Evolutionary conservation across 768 basidiomycete species (phyloP).

Genomic region (Cytidiella melzeri): DNA sequence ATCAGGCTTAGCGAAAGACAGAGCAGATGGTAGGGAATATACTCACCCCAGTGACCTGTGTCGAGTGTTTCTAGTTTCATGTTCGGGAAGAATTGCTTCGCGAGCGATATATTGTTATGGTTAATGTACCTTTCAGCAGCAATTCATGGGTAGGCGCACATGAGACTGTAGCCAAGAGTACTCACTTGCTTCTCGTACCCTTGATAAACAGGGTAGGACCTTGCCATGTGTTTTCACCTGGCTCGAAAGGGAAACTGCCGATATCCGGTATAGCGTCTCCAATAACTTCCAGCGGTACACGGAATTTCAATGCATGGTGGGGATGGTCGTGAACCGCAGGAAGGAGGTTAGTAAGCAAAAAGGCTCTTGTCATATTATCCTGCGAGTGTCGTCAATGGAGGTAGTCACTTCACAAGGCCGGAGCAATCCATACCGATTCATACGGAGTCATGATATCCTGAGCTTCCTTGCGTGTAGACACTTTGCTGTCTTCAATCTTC

Average conservation of each 20-base stretch:
- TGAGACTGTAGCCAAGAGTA: constrained; percentile 7
- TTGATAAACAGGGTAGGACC: constrained; percentile 72
- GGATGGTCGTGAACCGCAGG: constrained; percentile 27
- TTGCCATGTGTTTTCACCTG: constrained; percentile 44
- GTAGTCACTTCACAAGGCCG: not conserved
- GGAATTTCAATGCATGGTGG: constrained; percentile 49
- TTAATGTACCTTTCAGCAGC: constrained; percentile 59
- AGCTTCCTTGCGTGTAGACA: constrained; percentile 64
- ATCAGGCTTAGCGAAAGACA: not conserved
- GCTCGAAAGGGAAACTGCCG: constrained; percentile 72
- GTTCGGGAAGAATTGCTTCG: constrained; percentile 68
- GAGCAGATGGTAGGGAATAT: no score
- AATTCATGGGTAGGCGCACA: not conserved
- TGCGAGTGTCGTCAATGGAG: constrained; percentile 26
- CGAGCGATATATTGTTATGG: constrained; percentile 53
- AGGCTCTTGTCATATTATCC: constrained; percentile 72
- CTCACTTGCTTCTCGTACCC: constrained; percentile 69
- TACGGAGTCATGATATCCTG: constrained; percentile 53
- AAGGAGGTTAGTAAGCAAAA: constrained; percentile 79
- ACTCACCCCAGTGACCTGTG: constrained; percentile 83
- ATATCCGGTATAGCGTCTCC: constrained; percentile 55
- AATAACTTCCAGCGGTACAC: constrained; percentile 67
- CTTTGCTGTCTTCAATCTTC: constrained; percentile 51
- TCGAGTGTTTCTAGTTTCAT: constrained; percentile 59
- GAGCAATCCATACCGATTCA: constrained; percentile 50